Conservation (phyloP, 805 yeast genomes). For the Debaryomyces prosopidis region DNA sequence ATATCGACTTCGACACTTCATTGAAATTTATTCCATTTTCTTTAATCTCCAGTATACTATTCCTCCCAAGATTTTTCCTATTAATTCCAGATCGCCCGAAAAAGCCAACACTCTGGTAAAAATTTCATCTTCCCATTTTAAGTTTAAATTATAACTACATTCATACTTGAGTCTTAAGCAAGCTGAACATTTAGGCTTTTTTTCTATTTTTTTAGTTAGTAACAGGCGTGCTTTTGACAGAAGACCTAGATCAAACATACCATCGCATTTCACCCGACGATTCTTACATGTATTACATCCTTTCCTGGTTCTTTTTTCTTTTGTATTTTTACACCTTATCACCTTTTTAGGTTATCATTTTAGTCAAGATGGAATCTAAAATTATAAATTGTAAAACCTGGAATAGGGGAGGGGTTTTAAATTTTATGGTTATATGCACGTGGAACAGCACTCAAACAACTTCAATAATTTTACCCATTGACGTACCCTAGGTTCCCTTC, state of each 20-base stretch:
- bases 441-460: too few species aligned
- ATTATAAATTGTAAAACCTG: too few species aligned
- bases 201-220: slow-evolving; percentile 12
- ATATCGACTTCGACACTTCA: not conserved
- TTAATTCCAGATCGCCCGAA: slow-evolving; percentile 27
- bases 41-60: not conserved
- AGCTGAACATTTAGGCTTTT: slow-evolving; percentile 29
- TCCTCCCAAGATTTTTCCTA: not conserved
- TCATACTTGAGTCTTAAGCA: slow-evolving; percentile 20
- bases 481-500: too few species aligned
- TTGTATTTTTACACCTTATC: too few species aligned
- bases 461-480: too few species aligned
- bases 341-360: too few species aligned
- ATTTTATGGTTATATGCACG: too few species aligned
- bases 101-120: slow-evolving; percentile 21
- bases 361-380: too few species aligned
- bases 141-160: not conserved
- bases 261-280: slow-evolving; percentile 17
- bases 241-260: not conserved
- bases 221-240: too few species aligned
- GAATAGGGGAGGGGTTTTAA: too few species aligned
- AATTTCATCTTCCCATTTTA: slow-evolving; percentile 37
- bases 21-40: not conserved
- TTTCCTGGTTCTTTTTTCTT: slow-evolving; percentile 19
- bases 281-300: slow-evolving; percentile 16